Evolutionary conservation across 139 green algal species (phyloP), one percentile per base, ranked within the genome.

Genomic region (Volvox africanus): DNA sequence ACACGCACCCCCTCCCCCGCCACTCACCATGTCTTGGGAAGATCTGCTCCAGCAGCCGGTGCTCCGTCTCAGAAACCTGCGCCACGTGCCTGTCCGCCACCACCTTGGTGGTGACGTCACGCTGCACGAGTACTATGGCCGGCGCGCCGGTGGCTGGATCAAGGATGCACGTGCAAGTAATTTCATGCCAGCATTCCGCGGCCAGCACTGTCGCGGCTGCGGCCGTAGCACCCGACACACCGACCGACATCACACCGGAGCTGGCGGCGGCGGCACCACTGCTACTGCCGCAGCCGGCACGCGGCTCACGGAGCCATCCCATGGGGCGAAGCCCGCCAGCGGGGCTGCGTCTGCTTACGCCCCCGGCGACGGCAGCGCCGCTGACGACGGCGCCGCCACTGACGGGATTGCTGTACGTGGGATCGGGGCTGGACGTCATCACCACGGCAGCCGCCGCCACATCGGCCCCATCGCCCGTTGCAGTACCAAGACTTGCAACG

Each of bases 1-100:
- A 55, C 44, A 9, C 44, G 44, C 44, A n/a, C n/a, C n/a, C n/a
- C n/a, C n/a, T n/a, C n/a, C n/a, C 44, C 44, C 44, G 44, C 65
- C 37, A 19, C 79, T 12, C 37, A 85, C 79, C 79, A 22, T 85
- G 79, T 68, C 79, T 44, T 26, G 79, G 79, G 44, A 85, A 85
- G 79, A 85, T 85, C 79, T 85, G 79, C 79, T 85, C 79, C 79
- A 85, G 79, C 37, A 86, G 61, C 24, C 50, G 50, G 80, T 86
- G 55, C 80, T 73, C 80, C 55, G 61, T 86, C 80, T 86, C 80
- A 44, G 55, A 75, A 33, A 87, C 81, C 81, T 87, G 81, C 81
- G 81, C 81, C 37, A 87, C 62, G 55, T 87, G 61, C 22, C 81
- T 24, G 55, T 87, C 81, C 55, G 81, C 61, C n/a, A 50, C 28